These are phyloP conservation scores for Eurotiales sp. DNA, from an alignment of 2,329 filamentous ascomycete genomes.

Conservation along the genomic window DNA sequence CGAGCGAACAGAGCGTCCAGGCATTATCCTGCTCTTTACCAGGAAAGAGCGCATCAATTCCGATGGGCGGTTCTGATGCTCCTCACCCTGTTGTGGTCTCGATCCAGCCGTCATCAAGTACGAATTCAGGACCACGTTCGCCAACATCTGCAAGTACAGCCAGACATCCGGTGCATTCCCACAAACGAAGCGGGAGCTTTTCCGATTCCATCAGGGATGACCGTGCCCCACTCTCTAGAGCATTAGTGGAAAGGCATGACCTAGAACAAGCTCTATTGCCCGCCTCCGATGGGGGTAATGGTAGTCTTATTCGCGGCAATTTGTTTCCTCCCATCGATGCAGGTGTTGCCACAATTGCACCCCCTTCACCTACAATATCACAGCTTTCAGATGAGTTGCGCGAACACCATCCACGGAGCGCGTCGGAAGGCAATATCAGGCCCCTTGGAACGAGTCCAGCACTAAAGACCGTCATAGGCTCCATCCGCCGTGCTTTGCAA, in stretches of 20 bases:
- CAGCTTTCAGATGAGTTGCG: constrained; percentile 25
- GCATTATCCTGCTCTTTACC: constrained; percentile 60
- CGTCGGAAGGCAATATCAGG: constrained; percentile 25
- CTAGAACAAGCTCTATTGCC: constrained; percentile 48
- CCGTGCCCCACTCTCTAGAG: constrained; percentile 50
- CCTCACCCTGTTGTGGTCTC: constrained; percentile 42
- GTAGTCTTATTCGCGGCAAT: constrained; percentile 83
- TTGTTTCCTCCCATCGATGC: constrained; percentile 77
- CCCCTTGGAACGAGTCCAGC: constrained; percentile 50
- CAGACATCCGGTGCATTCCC: constrained; percentile 49
- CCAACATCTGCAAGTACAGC: constrained; percentile 28
- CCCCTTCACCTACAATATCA: constrained; percentile 43
- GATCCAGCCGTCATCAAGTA: constrained; percentile 23
- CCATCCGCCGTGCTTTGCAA: constrained; percentile 77
- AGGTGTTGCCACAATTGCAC: constrained; percentile 65
- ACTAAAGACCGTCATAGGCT: constrained; percentile 82
- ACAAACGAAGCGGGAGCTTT: constrained; percentile 84
- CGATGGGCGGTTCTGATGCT: constrained; percentile 29
- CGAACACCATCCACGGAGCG: constrained; percentile 27
- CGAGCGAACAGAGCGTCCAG: constrained; percentile 52
- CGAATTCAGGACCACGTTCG: constrained; percentile 26
- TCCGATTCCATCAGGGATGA: constrained; percentile 77
- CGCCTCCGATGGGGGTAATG: constrained; percentile 67
- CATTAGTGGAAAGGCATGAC: constrained; percentile 37
- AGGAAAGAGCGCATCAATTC: constrained; percentile 35